Evolutionary conservation across 305 asterid genomes (phyloP), one percentile per base, ranked within the genome.

Genomic region (Caryopteris hybrid): DNA sequence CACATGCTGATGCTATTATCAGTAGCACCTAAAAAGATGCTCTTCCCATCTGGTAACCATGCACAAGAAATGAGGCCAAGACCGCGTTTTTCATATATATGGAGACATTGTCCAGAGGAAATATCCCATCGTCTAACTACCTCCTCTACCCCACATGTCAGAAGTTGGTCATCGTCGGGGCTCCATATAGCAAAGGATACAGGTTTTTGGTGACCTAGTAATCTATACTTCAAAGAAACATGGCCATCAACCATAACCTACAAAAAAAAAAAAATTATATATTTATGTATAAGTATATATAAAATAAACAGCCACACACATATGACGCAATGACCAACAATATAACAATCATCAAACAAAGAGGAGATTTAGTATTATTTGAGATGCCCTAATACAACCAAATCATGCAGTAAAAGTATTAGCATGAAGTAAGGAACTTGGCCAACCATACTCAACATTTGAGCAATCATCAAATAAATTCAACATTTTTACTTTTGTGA

Each of bases 81-180:
- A 55, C 81, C 85, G 50, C 29, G 70, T 73, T 88, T 88, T 67
- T 81, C 82, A 57, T 87, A 91, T 36, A 57, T 61, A 53, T 74
- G 85, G 73, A 76, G 85, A 75, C 97, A 86, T 71, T 82, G 86
- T 39, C 97, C 96, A 23, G 89, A 77, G 46, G 76, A 61, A 52
- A 81, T 78, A 73, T 90, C 95, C 98, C 98, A 93, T 61, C 86
- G 79, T 72, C 85, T 78, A 55, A 93, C 88, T 27, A 72, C 71
- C 76, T 92, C 97, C 65, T 92, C 97, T 55, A 65, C 82, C 64
- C 96, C 98, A 79, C 98, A 90, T 39, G 95, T 92, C 50, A 92
- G 96, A 58, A 92, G 74, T 64, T 90, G 96, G 23, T 71, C 69
- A 64, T 86, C 84, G 66, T 83, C 88, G 14, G 84, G 92, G 77